phyloP scores from a whole-genome alignment of 495 filamentous ascomycete genomes.

The Daldinia bambusicola region DNA sequence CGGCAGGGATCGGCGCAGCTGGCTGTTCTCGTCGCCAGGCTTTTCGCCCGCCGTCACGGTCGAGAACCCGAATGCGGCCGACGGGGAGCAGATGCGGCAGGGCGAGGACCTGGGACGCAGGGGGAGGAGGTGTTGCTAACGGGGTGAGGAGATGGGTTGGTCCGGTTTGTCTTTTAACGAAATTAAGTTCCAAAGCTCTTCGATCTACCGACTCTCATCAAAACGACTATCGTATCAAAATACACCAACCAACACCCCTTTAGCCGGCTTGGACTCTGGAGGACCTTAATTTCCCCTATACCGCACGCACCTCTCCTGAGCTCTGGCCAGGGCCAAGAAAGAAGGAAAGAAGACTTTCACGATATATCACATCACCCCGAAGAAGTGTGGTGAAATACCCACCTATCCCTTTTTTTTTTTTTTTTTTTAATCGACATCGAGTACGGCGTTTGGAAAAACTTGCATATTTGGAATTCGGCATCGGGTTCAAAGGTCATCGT shows the following conservation, averaged over 20 bases:
- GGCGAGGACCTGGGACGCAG: conserved; percentile 45
- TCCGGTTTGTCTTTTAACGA: not conserved
- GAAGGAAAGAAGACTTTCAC: too few species aligned
- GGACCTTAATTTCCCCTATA: too few species aligned
- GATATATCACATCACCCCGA: too few species aligned
- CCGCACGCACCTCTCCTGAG: too few species aligned
- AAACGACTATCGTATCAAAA: too few species aligned
- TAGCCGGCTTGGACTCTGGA: too few species aligned
- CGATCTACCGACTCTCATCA: too few species aligned
- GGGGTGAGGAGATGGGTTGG: not conserved
- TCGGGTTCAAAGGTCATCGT: not conserved
- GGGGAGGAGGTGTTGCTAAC: conserved; percentile 61
- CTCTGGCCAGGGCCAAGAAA: too few species aligned
- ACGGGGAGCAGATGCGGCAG: conserved; percentile 46
- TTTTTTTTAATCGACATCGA: not conserved
- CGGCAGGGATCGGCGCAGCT: conserved; percentile 70
- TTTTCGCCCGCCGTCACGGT: conserved; percentile 63
- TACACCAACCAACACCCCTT: too few species aligned
- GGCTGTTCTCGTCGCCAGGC: conserved; percentile 63
- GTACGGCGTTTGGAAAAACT: not conserved
- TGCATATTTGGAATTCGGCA: not conserved
- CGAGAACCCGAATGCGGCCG: conserved; percentile 50
- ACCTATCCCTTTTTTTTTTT: not conserved
- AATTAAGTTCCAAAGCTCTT: too few species aligned
- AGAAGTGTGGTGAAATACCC: too few species aligned